Conservation (phyloP, 176 grass and related monocot genomes). For the Cenchrus americanus region DNA sequence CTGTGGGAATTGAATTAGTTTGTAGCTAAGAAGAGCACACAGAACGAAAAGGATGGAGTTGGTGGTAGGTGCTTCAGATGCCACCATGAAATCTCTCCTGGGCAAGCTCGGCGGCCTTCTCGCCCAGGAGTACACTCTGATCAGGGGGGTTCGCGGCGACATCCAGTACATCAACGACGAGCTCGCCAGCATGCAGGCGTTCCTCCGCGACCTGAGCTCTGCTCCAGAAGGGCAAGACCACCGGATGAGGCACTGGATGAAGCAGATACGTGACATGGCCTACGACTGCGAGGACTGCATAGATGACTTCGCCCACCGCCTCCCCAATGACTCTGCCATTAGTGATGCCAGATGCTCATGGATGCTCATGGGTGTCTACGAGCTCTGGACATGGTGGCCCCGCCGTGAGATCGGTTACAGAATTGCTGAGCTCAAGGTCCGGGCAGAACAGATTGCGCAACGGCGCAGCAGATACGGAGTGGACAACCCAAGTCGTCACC, state of each 20-base stretch:
- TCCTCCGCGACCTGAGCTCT: background rate
- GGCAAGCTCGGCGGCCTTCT: too few species aligned
- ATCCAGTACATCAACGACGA: background rate
- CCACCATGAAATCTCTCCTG: too few species aligned
- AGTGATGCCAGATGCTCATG: too few species aligned
- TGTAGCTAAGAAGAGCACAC: too few species aligned
- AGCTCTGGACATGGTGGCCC: background rate
- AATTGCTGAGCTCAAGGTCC: background rate
- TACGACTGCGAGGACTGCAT: background rate
- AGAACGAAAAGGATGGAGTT: too few species aligned
- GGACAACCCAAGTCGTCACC: background rate
- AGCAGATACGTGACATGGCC: background rate
- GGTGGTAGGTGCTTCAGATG: too few species aligned
- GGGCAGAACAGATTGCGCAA: background rate
- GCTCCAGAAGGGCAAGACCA: background rate
- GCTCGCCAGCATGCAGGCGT: background rate
- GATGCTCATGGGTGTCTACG: too few species aligned
- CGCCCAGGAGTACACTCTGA: too few species aligned
- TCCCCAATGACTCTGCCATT: too few species aligned
- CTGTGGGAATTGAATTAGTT: too few species aligned
- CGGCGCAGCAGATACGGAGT: background rate
- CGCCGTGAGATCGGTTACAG: background rate
- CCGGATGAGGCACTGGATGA: background rate
- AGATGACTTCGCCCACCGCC: background rate
- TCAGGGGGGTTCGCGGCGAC: background rate